Conservation (phyloP, 768 basidiomycete genomes). For the Tricholoma flavovirens region DNA sequence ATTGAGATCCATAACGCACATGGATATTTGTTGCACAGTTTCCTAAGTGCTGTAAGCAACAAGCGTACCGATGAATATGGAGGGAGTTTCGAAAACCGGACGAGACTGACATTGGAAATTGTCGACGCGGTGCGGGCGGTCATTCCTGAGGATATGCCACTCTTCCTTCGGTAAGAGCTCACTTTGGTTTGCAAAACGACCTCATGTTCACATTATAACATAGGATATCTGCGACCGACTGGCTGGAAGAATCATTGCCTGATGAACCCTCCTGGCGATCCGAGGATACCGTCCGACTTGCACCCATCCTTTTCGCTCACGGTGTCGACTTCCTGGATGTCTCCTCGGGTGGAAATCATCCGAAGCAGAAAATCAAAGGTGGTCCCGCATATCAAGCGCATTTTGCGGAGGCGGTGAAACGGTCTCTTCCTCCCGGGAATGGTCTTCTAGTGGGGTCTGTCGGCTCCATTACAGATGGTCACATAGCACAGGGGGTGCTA, state of each 20-base stretch:
- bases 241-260: slow-evolving; percentile 55
- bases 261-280: slow-evolving; percentile 61
- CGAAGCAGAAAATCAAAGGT: slow-evolving; percentile 31
- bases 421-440: slow-evolving; percentile 32
- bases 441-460: slow-evolving; percentile 38
- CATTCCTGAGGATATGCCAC: slow-evolving; percentile 57
- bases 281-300: slow-evolving; percentile 62
- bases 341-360: slow-evolving; percentile 55
- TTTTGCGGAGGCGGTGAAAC: slow-evolving; percentile 48
- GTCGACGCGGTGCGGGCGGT: slow-evolving; percentile 56
- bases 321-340: slow-evolving; percentile 78
- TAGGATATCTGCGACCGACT: slow-evolving; percentile 69
- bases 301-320: slow-evolving; percentile 49
- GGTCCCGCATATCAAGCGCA: slow-evolving; percentile 48
- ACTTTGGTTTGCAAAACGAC: slow-evolving; percentile 1
- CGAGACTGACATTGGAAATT: slow-evolving; percentile 55
- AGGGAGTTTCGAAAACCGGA: slow-evolving; percentile 66
- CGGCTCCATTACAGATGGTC: slow-evolving; percentile 51
- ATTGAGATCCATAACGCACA: slow-evolving; percentile 64
- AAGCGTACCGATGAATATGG: slow-evolving; percentile 66
- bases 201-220: neutral
- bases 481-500: slow-evolving; percentile 53
- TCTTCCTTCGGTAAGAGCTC: slow-evolving; percentile 57
- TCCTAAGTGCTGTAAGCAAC: slow-evolving; percentile 57
- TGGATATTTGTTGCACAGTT: slow-evolving; percentile 52